These are phyloP conservation scores for Prunus mira DNA, from an alignment of 306 rosid species.

Conservation along the genomic window DNA sequence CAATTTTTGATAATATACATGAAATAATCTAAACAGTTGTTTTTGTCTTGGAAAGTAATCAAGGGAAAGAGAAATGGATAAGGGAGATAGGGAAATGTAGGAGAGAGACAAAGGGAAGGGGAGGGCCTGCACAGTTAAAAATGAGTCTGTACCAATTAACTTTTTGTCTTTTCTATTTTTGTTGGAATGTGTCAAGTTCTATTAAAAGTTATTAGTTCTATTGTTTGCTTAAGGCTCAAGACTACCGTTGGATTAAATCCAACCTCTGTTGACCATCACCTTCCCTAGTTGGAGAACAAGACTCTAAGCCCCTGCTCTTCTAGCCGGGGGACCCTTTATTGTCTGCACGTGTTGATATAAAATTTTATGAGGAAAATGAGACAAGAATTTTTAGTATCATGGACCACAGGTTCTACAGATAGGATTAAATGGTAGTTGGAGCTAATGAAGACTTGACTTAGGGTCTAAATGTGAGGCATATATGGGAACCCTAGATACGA, in stretches of 20 bases:
- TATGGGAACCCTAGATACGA: background rate
- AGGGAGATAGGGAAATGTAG: background rate
- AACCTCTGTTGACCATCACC: background rate
- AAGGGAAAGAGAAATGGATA: background rate
- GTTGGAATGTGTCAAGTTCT: background rate
- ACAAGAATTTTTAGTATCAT: background rate
- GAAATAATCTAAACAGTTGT: background rate
- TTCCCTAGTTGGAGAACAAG: background rate
- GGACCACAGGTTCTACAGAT: background rate
- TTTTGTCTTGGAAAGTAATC: background rate
- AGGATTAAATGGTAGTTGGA: background rate
- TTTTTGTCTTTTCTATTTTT: background rate
- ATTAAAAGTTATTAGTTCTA: background rate
- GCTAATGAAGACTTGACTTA: background rate
- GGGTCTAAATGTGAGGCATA: background rate
- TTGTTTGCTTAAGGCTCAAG: background rate
- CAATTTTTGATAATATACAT: background rate
- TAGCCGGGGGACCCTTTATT: background rate
- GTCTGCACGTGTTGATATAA: background rate
- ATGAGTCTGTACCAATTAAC: background rate
- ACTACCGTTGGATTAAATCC: background rate
- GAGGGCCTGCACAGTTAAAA: background rate
- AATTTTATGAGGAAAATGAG: background rate
- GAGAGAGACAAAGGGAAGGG: background rate
- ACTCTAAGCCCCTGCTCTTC: background rate